Conservation (phyloP, 2,329 filamentous ascomycete genomes). For the Neofusicoccum sp. region DNA sequence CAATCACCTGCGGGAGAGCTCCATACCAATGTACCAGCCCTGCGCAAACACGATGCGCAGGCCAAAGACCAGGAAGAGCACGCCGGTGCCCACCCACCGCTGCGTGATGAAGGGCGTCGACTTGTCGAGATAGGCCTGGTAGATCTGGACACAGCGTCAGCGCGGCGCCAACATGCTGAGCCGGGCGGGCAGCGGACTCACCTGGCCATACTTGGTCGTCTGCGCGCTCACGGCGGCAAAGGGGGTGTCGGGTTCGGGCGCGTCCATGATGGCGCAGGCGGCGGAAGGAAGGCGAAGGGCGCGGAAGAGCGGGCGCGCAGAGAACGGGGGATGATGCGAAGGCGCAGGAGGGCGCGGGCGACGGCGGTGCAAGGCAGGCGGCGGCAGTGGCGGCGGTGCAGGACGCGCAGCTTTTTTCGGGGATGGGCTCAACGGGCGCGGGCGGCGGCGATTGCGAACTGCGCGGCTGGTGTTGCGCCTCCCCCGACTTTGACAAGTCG, state of each 20-base stretch:
- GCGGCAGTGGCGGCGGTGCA: not conserved
- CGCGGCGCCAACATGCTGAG: not conserved
- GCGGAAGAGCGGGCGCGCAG: not conserved
- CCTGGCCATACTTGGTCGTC: constrained; percentile 71
- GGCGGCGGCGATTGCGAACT: constrained; percentile 13
- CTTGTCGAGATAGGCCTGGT: constrained; percentile 91
- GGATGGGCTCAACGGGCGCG: constrained; percentile 10
- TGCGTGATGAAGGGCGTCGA: constrained; percentile 87
- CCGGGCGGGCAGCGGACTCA: constrained; percentile 43
- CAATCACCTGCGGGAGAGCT: not conserved
- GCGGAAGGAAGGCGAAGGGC: not conserved
- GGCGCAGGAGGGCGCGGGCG: not conserved
- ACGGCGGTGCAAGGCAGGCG: not conserved
- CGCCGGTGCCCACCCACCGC: constrained; percentile 83
- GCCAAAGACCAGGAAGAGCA: constrained; percentile 76
- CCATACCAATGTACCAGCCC: constrained; percentile 95
- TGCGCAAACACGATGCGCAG: constrained; percentile 86
- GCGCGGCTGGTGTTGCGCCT: constrained; percentile 16
- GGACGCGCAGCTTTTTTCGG: constrained; percentile 5
- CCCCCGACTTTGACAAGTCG: constrained; percentile 16
- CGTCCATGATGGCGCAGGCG: constrained; percentile 64
- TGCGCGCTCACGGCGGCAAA: constrained; percentile 88
- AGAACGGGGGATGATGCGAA: not conserved
- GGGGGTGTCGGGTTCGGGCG: constrained; percentile 84
- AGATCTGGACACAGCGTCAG: constrained; percentile 60